phyloP scores from a whole-genome alignment of 2,329 filamentous ascomycete species.

The Stachybotrys chlorohalonatus region DNA sequence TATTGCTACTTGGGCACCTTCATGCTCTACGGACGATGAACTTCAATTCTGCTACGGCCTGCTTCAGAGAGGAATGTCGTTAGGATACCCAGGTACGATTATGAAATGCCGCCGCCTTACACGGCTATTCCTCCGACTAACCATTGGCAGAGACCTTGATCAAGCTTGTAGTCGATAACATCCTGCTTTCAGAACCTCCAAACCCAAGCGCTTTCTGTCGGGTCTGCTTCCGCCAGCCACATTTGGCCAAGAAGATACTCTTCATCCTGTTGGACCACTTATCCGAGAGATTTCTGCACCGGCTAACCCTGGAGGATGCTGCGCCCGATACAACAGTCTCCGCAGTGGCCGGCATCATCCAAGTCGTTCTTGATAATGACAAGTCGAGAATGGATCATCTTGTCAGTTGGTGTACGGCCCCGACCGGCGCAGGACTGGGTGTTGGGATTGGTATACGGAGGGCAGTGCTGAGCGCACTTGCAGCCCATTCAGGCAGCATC shows the following conservation, averaged over 20 bases:
- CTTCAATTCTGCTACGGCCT: conserved; percentile 35
- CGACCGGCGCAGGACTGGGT: conserved; percentile 56
- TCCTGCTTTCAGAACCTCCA: conserved; percentile 23
- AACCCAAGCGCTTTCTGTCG: conserved; percentile 15
- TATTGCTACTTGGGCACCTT: conserved; percentile 37
- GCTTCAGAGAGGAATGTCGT: conserved; percentile 50
- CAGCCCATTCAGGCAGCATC: conserved; percentile 41
- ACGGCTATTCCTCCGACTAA: conserved; percentile 6
- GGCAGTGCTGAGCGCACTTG: conserved; percentile 51
- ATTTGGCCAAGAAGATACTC: conserved; percentile 15
- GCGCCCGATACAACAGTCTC: conserved; percentile 33
- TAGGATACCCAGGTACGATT: conserved; percentile 62
- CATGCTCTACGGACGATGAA: conserved; percentile 22
- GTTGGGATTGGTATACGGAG: conserved; percentile 57
- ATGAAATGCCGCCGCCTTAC: background rate
- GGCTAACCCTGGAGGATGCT: conserved; percentile 19
- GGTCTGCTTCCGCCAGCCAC: conserved; percentile 18
- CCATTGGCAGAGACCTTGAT: conserved; percentile 29
- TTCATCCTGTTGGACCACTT: conserved; percentile 27
- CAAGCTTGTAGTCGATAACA: conserved; percentile 21
- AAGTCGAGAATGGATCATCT: conserved; percentile 43
- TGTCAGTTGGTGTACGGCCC: conserved; percentile 54
- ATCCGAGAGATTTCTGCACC: conserved; percentile 33
- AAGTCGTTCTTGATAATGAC: conserved; percentile 36
- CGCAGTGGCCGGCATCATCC: conserved; percentile 50